Evolutionary conservation across 768 basidiomycete species (phyloP), one percentile per base, ranked within the genome.

Genomic region (Dacryopinax primogenitus): DNA sequence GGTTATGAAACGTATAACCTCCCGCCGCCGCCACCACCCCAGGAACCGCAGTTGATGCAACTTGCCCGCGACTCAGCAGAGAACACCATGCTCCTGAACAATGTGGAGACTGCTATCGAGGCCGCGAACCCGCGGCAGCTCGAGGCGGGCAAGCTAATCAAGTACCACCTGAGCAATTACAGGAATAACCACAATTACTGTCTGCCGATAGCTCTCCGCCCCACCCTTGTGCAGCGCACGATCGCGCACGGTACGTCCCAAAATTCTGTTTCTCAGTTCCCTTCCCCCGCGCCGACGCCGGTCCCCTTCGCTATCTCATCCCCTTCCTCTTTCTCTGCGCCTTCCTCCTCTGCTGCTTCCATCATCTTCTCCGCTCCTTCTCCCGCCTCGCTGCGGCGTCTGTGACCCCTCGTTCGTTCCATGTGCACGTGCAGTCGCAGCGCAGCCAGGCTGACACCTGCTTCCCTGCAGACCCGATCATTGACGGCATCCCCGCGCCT

Each of bases 81-180:
- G 45, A 47, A 47, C 45, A 47, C 13, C 11, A 47, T 47, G 45
- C 23, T 47, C 13, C 7, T 47, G 13, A 11, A 7, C 45, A 47
- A 47, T 23, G 45, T 47, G 45, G 45, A 47, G 45, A 47, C 7
- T 13, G 45, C 45, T 12, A 47, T 47, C 45, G 45, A 47, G 45
- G 23, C 13, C 23, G 45, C 45, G 13, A 47, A 47, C 45, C 85
- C 88, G 1, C 88, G 87, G 72, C 84, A 82, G 72, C 78, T 80
- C 13, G 90, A 92, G 71, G 90, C 90, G 0, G 83, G 86, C 69
- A 92, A 91, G 74, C 81, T 92, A 16, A 87, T 92, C 67, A 82
- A 83, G 89, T 89, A 70, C 15, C 94, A 97, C 72, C 79, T 97
- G 62, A 88, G 92, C 69, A 95, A 95, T 70, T 92, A 85, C 73